Base-by-base conservation (phyloP, 345 rosid species). In the Cardamine chenopodiifolia region DNA sequence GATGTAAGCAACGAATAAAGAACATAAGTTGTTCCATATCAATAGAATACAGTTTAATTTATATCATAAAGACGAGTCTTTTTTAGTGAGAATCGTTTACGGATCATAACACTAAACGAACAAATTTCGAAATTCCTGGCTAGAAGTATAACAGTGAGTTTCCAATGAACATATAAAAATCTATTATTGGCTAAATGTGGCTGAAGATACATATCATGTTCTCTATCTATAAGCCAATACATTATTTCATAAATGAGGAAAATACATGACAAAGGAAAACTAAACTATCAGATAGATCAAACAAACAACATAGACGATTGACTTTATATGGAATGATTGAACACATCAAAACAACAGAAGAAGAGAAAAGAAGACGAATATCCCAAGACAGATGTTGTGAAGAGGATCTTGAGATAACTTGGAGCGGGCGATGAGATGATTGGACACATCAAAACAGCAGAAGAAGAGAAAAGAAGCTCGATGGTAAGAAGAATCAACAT, bases 1-100 rank as follows among this genome's bases (percentile, higher is more conserved):
- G 35, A 67, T 58, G 69, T 52, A 67, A 29, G 68, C n/a, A 23
- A 34, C 48, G 15, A 49, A 60, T 75, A 75, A 68, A 47, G 42
- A 42, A 6, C 32, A 35, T 5, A 17, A 23, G 4, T 25, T 73
- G 66, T 56, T 74, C 58, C 40, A 14, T 64, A 47, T 35, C 13
- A 54, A 23, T 25, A 22, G 14, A 44, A 20, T 10, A 29, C 28
- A 2, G 37, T 20, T 44, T 44, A 34, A 3, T 6, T 49, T 35
- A 13, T 37, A 74, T 8, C 62, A 47, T 67, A 26, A 6, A 44
- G n/a, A 42, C 12, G 25, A 22, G 13, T 22, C 47, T 19, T 35
- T 58, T 9, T 26, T 2, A 39, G 2, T 8, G 2, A 20, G 26
- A 50, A 26, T 29, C 49, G 50, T 44, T 49, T 52, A 62, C 5